These are phyloP conservation scores for Voacanga thouarsii DNA, from an alignment of 257 asterid species.

Conservation along the genomic window DNA sequence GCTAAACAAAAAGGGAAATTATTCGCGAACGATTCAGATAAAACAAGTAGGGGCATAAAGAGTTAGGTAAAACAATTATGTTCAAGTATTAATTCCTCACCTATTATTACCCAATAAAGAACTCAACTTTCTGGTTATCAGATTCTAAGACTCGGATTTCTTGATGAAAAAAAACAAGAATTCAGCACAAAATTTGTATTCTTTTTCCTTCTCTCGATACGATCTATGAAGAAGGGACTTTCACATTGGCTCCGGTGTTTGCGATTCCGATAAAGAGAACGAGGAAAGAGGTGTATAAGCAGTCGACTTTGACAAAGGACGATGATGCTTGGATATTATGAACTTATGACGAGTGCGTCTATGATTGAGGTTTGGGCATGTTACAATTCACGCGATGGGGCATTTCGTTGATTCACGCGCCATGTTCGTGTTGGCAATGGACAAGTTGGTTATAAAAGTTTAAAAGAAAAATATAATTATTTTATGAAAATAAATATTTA, in stretches of 20 bases:
- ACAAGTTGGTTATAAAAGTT: too few species aligned
- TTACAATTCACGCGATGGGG: background rate
- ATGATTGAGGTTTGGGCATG: background rate
- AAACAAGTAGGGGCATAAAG: slow-evolving; percentile 2
- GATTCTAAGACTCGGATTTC: slow-evolving; percentile 6
- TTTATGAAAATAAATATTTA: too few species aligned
- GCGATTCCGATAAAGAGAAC: background rate
- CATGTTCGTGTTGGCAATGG: background rate
- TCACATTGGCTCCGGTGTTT: background rate
- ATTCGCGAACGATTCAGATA: background rate
- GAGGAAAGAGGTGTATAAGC: background rate
- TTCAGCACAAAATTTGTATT: background rate
- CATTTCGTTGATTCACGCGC: background rate
- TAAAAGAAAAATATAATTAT: too few species aligned
- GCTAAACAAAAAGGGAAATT: slow-evolving; percentile 5
- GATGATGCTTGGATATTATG: background rate
- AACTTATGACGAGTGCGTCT: background rate
- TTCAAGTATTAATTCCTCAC: background rate
- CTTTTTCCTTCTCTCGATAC: background rate
- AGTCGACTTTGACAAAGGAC: background rate
- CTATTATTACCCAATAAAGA: background rate
- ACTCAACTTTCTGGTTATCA: background rate
- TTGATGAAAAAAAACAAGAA: background rate
- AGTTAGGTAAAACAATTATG: slow-evolving; percentile 13
- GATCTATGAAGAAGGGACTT: background rate